Conservation (phyloP, 176 grass and related monocot genomes). For the Puya raimondii region DNA sequence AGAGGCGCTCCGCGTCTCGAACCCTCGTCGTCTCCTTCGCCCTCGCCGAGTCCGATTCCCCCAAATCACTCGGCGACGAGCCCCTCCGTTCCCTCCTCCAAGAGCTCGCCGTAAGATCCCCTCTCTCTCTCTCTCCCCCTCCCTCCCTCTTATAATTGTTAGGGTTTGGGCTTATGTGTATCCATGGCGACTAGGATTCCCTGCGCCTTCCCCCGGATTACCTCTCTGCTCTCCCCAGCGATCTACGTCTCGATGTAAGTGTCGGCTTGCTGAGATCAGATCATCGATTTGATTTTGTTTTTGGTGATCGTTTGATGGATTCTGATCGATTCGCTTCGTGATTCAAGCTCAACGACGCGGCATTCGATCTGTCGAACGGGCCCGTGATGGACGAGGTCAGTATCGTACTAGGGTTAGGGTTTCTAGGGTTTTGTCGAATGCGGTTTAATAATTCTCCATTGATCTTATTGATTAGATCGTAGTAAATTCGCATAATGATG, state of each 20-base stretch:
- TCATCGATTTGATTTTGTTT: not conserved
- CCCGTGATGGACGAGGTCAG: constrained; percentile 63
- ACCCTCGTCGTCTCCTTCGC: constrained; percentile 24
- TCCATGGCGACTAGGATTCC: constrained; percentile 28
- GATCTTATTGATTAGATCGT: not conserved
- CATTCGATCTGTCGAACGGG: constrained; percentile 92
- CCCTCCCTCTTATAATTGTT: not conserved
- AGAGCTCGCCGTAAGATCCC: constrained; percentile 38
- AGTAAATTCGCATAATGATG: not conserved
- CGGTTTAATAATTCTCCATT: not conserved
- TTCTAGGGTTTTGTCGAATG: not conserved
- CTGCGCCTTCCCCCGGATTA: constrained; percentile 56
- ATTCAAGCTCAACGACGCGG: constrained; percentile 77
- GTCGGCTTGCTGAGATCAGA: not conserved
- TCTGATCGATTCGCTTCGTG: not conserved
- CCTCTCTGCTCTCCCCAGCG: constrained; percentile 48
- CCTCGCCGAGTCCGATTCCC: constrained; percentile 42
- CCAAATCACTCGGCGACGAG: constrained; percentile 32
- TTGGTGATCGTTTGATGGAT: not conserved
- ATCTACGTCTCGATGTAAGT: constrained; percentile 64
- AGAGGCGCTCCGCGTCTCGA: not conserved
- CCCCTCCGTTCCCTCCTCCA: constrained; percentile 42
- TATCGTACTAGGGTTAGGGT: not conserved
- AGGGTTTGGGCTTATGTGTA: not conserved
- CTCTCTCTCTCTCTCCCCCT: not conserved